phyloP scores from a whole-genome alignment of 2,329 filamentous ascomycete species.

The Hymenoscyphus linearis region DNA sequence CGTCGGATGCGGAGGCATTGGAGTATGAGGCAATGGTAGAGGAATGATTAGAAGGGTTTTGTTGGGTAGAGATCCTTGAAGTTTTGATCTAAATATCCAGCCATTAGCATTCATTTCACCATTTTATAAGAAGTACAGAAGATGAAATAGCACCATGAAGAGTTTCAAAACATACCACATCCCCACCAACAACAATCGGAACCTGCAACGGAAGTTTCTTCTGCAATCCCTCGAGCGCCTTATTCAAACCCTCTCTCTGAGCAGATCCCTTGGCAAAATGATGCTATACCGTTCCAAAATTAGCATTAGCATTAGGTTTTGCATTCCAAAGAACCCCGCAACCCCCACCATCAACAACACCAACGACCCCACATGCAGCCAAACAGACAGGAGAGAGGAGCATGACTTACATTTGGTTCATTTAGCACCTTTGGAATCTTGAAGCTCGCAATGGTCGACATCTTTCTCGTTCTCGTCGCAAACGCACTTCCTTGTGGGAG shows the following conservation, averaged over 20 bases:
- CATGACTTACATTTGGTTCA: slow-evolving; percentile 86
- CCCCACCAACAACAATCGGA: slow-evolving; percentile 77
- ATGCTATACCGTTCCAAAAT: slow-evolving; percentile 52
- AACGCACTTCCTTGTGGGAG: not conserved
- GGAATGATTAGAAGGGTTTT: slow-evolving; percentile 77
- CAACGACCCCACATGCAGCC: not conserved
- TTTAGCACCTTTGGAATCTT: slow-evolving; percentile 83
- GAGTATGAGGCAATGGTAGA: slow-evolving; percentile 77
- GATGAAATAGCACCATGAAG: not conserved
- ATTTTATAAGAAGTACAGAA: too few species aligned
- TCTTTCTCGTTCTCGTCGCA: slow-evolving; percentile 9
- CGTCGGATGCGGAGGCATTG: slow-evolving; percentile 70
- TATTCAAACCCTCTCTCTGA: slow-evolving; percentile 70
- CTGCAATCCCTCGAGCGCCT: slow-evolving; percentile 66
- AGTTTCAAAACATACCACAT: slow-evolving; percentile 52
- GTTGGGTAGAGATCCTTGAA: slow-evolving; percentile 61
- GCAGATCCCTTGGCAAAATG: slow-evolving; percentile 81
- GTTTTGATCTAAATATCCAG: slow-evolving; percentile 53
- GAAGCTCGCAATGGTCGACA: slow-evolving; percentile 63
- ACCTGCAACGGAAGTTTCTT: slow-evolving; percentile 68
- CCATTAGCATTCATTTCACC: too few species aligned
- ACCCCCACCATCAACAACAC: not conserved
- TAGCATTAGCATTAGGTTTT: slow-evolving; percentile 8
- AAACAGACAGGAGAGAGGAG: too few species aligned
- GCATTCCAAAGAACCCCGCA: not conserved